Evolutionary conservation across 1,139 yeast genomes (phyloP), one percentile per base, ranked within the genome.

Genomic region (Hansenula sp.): DNA sequence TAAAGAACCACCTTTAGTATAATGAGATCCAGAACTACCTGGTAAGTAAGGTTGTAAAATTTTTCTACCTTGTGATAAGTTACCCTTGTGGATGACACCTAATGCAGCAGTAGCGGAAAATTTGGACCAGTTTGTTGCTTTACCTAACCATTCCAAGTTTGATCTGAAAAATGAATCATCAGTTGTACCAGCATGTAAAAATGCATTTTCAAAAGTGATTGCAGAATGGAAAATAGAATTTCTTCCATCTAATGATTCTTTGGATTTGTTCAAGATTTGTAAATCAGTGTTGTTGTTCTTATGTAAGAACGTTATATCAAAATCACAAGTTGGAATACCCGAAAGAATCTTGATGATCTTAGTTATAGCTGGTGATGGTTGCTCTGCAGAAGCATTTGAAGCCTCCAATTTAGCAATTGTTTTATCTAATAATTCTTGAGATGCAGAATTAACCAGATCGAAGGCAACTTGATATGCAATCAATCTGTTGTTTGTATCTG

Each of bases 101-200:
- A 94, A 71, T 13, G 97, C 97, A 17, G 98, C 98, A 25, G 98
- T 92, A 7, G 98, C 97, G 1, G 96, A 81, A 60, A 92, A 92
- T 60, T 92, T 92, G 9, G 97, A 90, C 99, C 99, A 92, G 64
- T 90, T 90, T 38, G 94, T 83, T 12, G 98, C 97, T 66, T 89
- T 88, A 29, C 96, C 95, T 51, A 92, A 73, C 97, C 97, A 94
- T 57, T 92, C 97, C 53, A 90, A 71, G 59, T 92, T 92, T 38
- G 85, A 77, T 61, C 96, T 76, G 65, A 92, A 86, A 58, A 92
- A 92, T 2, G 92, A 80, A 61, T 92, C 97, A 54, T 89, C 95
- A 19, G 97, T 88, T 11, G 99, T 94, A 47, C 98, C 98, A 26
- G 95, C 90, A 63, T 90, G 96, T 79, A 90, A 77, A 58, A 88